Conservation (phyloP, 2,329 filamentous ascomycete genomes). For the Trichoderma sp. region DNA sequence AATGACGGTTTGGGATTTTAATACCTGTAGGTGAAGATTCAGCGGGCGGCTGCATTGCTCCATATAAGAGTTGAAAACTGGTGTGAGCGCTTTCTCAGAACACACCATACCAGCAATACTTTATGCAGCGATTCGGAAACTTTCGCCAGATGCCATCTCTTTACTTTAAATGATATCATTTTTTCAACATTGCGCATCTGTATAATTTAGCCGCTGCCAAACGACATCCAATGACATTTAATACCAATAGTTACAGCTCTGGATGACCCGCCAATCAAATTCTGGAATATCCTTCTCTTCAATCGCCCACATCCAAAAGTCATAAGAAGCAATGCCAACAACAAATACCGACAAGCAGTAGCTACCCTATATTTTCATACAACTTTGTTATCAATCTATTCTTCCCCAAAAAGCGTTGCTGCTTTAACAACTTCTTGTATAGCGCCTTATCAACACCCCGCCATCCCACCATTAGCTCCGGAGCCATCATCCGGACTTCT, state of each 20-base stretch:
- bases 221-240: not conserved
- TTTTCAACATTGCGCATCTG: not conserved
- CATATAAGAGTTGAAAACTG: not conserved
- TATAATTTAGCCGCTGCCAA: not conserved
- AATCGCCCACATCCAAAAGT: not conserved
- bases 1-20: not conserved
- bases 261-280: not conserved
- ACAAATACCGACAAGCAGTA: not conserved
- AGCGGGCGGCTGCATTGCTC: not conserved
- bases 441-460: not conserved
- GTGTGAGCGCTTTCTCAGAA: not conserved
- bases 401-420: not conserved
- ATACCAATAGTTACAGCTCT: not conserved
- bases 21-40: not conserved
- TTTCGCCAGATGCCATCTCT: not conserved
- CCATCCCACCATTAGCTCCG: not conserved
- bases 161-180: not conserved
- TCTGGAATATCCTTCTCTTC: not conserved
- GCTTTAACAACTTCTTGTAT: not conserved
- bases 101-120: not conserved
- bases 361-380: not conserved
- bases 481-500: not conserved
- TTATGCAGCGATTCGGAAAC: not conserved
- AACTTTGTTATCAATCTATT: not conserved
- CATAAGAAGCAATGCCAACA: rapidly evolving